A percentile compares a stretch with the other conserved stretches of the same genome.
These are phyloP conservation scores for Neobulgaria alba DNA, from an alignment of 2,329 filamentous ascomycete species.

Conservation along the genomic window DNA sequence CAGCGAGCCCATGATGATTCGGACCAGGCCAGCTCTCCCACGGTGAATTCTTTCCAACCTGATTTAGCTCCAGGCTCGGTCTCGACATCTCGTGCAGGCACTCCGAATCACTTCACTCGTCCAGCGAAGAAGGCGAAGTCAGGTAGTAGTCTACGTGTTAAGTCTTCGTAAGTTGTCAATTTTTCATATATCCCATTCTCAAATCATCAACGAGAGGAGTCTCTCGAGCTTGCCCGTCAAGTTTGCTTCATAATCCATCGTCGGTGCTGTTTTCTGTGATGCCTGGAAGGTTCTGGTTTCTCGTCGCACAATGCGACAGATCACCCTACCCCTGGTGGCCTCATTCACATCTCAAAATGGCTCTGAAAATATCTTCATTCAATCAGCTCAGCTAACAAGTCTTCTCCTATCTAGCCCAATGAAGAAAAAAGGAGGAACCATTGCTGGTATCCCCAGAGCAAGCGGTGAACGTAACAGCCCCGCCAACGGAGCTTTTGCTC, in stretches of 20 bases:
- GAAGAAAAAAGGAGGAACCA: slow-evolving; percentile 61
- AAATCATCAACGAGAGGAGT: slow-evolving; percentile 2
- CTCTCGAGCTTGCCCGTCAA: neutral
- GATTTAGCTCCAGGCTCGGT: slow-evolving; percentile 36
- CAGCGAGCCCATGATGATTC: slow-evolving; percentile 35
- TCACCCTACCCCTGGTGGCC: slow-evolving; percentile 2
- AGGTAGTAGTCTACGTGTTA: slow-evolving; percentile 49
- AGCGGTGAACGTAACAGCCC: slow-evolving; percentile 57
- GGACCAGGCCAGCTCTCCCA: slow-evolving; percentile 45
- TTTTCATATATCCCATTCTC: slow-evolving; percentile 9
- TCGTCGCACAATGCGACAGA: slow-evolving; percentile 22
- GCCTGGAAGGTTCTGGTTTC: slow-evolving; percentile 12
- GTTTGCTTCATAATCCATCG: slow-evolving; percentile 7
- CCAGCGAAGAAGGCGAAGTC: slow-evolving; percentile 51
- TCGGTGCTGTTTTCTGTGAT: slow-evolving; percentile 10
- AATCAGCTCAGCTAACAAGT: slow-evolving; percentile 17
- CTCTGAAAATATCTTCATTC: neutral
- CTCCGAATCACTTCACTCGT: slow-evolving; percentile 43
- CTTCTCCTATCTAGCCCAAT: slow-evolving; percentile 47
- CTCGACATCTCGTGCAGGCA: slow-evolving; percentile 50
- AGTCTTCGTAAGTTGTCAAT: slow-evolving; percentile 54
- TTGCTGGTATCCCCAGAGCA: slow-evolving; percentile 58
- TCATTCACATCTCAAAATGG: neutral
- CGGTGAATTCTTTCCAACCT: slow-evolving; percentile 39
- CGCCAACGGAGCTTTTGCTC: slow-evolving; percentile 34